Conservation (phyloP, 2,329 filamentous ascomycete species). For the Xylaria sp. region DNA sequence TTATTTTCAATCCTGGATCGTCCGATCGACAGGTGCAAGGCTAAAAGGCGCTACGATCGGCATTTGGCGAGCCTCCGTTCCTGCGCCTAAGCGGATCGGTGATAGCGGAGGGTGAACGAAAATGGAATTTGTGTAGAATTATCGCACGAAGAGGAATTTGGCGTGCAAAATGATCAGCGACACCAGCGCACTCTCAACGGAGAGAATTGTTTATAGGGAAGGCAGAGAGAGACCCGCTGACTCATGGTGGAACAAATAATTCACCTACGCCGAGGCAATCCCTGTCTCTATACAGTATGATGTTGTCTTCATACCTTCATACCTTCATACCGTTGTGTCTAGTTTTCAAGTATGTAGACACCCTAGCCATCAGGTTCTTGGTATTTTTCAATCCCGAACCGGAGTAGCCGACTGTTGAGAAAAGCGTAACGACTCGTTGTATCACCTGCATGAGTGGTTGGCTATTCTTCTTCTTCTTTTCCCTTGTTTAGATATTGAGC, state of each 20-base stretch:
- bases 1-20: conserved; percentile 19
- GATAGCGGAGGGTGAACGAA: conserved; percentile 25
- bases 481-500: conserved; percentile 13
- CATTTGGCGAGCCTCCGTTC: conserved; percentile 23
- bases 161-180: neutral
- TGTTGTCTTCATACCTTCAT: no score
- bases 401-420: neutral
- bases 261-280: conserved; percentile 11
- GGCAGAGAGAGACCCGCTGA: neutral
- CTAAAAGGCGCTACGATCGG: conserved; percentile 35
- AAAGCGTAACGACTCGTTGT: neutral
- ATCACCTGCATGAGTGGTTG: neutral
- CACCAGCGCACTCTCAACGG: neutral
- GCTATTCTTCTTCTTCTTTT: neutral
- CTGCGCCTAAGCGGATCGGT: conserved; percentile 20
- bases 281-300: neutral
- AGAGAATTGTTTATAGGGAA: neutral
- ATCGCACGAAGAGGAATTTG: conserved; percentile 17
- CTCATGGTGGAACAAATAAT: neutral
- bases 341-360: neutral
- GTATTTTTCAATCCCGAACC: neutral
- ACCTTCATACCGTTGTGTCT: neutral
- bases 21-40: conserved; percentile 34
- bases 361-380: neutral
- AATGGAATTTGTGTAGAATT: conserved; percentile 19